Evolutionary conservation across 371 early-diverging fungal genomes (phyloP).

Genomic region (Mucor plumbeus): DNA sequence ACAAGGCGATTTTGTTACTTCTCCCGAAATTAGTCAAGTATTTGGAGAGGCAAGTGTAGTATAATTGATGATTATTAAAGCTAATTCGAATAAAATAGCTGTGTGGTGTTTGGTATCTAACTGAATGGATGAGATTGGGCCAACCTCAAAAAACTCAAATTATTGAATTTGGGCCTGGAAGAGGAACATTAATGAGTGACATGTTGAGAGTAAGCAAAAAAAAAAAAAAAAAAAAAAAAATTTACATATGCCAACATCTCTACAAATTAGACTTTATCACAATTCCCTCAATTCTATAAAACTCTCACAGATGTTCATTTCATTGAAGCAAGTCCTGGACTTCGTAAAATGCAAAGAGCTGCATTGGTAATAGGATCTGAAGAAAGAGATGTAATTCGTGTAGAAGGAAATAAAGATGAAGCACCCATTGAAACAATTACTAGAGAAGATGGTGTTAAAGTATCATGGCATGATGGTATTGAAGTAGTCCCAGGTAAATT

Average conservation of each 20-base stretch:
- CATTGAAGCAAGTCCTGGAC: conserved; percentile 82
- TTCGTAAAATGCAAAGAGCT: conserved; percentile 74
- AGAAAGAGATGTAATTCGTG: conserved; percentile 41
- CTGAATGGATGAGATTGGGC: conserved; percentile 72
- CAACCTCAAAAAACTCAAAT: conserved; percentile 69
- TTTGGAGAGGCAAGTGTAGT: conserved; percentile 85
- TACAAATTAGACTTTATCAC: conserved; percentile 52
- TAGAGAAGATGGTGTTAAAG: conserved; percentile 57
- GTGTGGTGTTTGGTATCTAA: conserved; percentile 80
- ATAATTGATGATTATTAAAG: conserved; percentile 38
- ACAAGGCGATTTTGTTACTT: conserved; percentile 94
- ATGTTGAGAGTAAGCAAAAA: conserved; percentile 73
- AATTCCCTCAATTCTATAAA: conserved; percentile 71
- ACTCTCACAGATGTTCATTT: conserved; percentile 74
- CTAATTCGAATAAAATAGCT: conserved; percentile 43
- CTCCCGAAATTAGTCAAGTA: conserved; percentile 96
- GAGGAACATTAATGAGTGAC: conserved; percentile 94
- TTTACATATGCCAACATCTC: background rate
- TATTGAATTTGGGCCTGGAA: conserved; percentile 94
- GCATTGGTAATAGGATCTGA: conserved; percentile 51
- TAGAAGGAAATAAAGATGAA: conserved; percentile 38
- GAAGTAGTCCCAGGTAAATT: conserved; percentile 65
- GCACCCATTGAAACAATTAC: conserved; percentile 36
- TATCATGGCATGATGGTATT: conserved; percentile 79
- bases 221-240: background rate